A percentile compares a stretch with the other conserved stretches of the same genome.
Conservation (phyloP, 2,329 filamentous ascomycete genomes). For the Botrytis sinoallii region DNA sequence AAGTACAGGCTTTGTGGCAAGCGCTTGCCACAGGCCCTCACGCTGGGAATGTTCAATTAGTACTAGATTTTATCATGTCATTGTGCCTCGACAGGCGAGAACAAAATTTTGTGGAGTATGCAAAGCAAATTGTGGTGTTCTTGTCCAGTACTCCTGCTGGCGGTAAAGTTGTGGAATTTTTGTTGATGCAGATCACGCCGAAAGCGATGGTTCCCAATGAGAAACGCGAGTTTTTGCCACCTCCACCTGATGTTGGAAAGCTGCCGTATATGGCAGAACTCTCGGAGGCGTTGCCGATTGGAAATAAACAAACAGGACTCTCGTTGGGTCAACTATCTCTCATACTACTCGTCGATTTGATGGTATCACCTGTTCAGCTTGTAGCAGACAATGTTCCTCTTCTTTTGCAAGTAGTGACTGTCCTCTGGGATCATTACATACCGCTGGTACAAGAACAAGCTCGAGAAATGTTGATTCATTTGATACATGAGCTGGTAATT, state of each 20-base stretch:
- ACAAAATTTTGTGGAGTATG: conserved; percentile 97
- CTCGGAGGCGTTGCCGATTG: conserved; percentile 72
- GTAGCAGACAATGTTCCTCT: conserved; percentile 77
- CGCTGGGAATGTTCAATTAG: conserved; percentile 87
- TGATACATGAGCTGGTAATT: conserved; percentile 94
- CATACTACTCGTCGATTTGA: conserved; percentile 90
- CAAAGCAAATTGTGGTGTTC: conserved; percentile 97
- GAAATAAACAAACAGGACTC: conserved; percentile 88
- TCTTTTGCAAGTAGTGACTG: conserved; percentile 84
- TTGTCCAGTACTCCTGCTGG: conserved; percentile 82
- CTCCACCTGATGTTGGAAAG: conserved; percentile 68
- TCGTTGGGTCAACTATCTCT: conserved; percentile 90
- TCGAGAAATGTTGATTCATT: conserved; percentile 93
- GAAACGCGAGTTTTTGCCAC: conserved; percentile 65
- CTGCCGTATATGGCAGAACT: conserved; percentile 91
- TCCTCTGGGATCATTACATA: conserved; percentile 97
- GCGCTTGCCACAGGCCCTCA: conserved; percentile 90
- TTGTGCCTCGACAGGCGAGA: conserved; percentile 90
- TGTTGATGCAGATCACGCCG: conserved; percentile 85
- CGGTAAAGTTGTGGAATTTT: conserved; percentile 89
- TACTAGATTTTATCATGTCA: conserved; percentile 94
- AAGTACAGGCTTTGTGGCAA: conserved; percentile 97
- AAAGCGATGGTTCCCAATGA: conserved; percentile 96
- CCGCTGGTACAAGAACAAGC: conserved; percentile 94
- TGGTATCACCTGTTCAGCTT: conserved; percentile 86